phyloP scores from a whole-genome alignment of 106 monocot genomes.

The Allium fistulosum region DNA sequence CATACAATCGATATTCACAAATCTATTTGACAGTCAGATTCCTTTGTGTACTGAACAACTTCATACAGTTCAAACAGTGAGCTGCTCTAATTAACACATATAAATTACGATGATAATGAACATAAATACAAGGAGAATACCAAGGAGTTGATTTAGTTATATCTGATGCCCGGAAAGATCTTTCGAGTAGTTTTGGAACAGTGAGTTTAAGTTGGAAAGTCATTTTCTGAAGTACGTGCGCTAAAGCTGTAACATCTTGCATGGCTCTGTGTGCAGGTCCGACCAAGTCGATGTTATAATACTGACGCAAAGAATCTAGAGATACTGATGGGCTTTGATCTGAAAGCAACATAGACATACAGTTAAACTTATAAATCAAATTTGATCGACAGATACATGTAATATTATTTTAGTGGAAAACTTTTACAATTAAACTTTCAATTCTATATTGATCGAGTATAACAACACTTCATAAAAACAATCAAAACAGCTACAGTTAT shows the following conservation, averaged over 20 bases:
- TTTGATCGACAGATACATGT: too few species aligned
- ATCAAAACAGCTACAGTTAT: too few species aligned
- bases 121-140: neutral
- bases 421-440: too few species aligned
- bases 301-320: slow-evolving; percentile 35
- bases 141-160: slow-evolving; percentile 7
- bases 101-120: too few species aligned
- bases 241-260: slow-evolving; percentile 64
- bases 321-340: slow-evolving; percentile 30
- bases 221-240: slow-evolving; percentile 49
- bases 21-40: too few species aligned
- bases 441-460: too few species aligned
- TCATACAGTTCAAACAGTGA: too few species aligned
- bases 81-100: too few species aligned
- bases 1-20: too few species aligned
- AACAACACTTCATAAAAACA: too few species aligned
- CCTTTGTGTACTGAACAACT: neutral
- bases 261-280: slow-evolving; percentile 82
- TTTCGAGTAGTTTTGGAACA: slow-evolving; percentile 32
- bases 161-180: slow-evolving; percentile 64
- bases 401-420: too few species aligned
- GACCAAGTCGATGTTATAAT: slow-evolving; percentile 36
- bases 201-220: slow-evolving; percentile 68
- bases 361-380: neutral
- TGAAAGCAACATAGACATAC: slow-evolving; percentile 20